Evolutionary conservation across 1,139 yeast genomes (phyloP).

Genomic region (Geotrichum europaeum): DNA sequence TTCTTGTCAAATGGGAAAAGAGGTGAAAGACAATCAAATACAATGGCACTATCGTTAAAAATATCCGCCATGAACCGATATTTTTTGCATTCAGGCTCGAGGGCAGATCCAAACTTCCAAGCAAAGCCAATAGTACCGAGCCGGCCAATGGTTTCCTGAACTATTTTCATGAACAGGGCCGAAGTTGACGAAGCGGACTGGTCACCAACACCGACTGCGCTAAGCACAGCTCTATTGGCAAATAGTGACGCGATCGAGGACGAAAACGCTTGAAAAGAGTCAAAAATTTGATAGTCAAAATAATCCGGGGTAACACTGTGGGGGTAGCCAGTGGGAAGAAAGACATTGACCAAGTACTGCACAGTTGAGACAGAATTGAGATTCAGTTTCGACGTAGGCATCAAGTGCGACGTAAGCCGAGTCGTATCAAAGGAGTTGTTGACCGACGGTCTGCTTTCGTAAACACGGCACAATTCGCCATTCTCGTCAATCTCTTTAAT

Average conservation of each 20-base stretch:
- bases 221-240: constrained; percentile 36
- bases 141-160: constrained; percentile 38
- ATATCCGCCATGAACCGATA: constrained; percentile 36
- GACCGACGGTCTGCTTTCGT: neutral
- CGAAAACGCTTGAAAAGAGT: constrained; percentile 38
- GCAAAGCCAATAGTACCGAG: constrained; percentile 37
- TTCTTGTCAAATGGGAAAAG: constrained; percentile 28
- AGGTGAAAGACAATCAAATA: constrained; percentile 36
- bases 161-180: constrained; percentile 36
- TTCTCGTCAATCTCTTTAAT: constrained; percentile 13
- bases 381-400: neutral
- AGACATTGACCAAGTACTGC: constrained; percentile 28
- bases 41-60: constrained; percentile 35
- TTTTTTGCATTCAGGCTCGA: constrained; percentile 38
- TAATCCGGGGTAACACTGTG: constrained; percentile 35
- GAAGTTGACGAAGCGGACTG: constrained; percentile 36
- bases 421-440: neutral
- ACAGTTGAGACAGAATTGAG: constrained; percentile 4
- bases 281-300: constrained; percentile 35
- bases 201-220: constrained; percentile 39
- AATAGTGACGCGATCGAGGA: constrained; percentile 35
- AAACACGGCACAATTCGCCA: constrained; percentile 7
- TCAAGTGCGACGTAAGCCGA: neutral
- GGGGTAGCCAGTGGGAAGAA: constrained; percentile 38
- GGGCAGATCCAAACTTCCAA: constrained; percentile 34